Conservation (phyloP, 345 rosid genomes). For the Moricandia arvensis region DNA sequence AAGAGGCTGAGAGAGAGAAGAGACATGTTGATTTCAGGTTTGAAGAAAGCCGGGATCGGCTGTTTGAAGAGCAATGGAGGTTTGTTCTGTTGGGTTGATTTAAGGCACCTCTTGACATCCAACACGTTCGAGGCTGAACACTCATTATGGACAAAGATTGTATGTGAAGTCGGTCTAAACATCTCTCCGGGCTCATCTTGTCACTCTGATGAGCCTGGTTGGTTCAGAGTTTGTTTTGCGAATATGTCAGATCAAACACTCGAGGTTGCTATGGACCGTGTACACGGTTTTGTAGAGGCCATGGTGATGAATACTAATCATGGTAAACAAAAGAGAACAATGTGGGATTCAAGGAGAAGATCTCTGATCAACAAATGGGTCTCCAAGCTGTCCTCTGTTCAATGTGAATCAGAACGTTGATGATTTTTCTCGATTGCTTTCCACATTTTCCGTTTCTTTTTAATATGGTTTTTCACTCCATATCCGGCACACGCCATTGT, state of each 20-base stretch:
- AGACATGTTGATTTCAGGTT: constrained; percentile 52
- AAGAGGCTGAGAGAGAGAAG: constrained; percentile 57
- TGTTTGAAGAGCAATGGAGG: constrained; percentile 73
- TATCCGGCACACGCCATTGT: constrained; percentile 22
- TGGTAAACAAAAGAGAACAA: constrained; percentile 25
- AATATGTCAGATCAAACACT: constrained; percentile 56
- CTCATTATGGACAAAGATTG: constrained; percentile 63
- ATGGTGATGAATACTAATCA: constrained; percentile 7
- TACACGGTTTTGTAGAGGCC: constrained; percentile 39
- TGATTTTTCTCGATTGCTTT: not conserved
- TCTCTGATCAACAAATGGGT: constrained; percentile 43
- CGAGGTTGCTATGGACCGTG: constrained; percentile 50
- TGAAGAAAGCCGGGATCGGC: constrained; percentile 53
- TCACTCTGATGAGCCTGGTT: constrained; percentile 86
- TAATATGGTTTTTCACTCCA: constrained; percentile 19
- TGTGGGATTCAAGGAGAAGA: constrained; percentile 41
- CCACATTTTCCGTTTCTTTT: constrained; percentile 4
- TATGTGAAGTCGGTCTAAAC: constrained; percentile 63
- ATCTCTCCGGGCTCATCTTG: constrained; percentile 83
- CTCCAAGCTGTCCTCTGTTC: constrained; percentile 37
- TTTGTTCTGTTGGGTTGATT: constrained; percentile 87
- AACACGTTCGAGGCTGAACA: constrained; percentile 66
- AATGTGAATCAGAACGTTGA: constrained; percentile 41
- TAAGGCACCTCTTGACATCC: constrained; percentile 55
- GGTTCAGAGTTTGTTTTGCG: constrained; percentile 84